phyloP scores from a whole-genome alignment of 2,329 filamentous ascomycete genomes.

The Pyrenochaeta sp. region DNA sequence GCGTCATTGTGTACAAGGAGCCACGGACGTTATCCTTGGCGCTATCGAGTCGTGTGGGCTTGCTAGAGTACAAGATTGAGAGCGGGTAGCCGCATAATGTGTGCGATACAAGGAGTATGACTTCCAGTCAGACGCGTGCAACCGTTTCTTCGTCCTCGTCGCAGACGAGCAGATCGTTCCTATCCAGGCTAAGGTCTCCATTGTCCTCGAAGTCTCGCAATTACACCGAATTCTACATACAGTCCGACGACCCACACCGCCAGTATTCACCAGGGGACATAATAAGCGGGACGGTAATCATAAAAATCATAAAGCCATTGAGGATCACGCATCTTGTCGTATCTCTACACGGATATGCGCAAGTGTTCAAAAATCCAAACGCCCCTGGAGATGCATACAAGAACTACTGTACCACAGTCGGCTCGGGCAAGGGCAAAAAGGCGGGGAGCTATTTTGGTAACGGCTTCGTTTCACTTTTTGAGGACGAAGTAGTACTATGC shows the following conservation, averaged over 20 bases:
- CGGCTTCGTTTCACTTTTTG: conserved; percentile 81
- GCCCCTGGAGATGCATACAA: conserved; percentile 65
- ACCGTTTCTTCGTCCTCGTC: conserved; percentile 40
- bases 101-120: conserved; percentile 49
- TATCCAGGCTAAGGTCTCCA: conserved; percentile 65
- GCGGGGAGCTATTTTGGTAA: conserved; percentile 72
- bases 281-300: conserved; percentile 75
- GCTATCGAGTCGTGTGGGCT: neutral
- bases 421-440: conserved; percentile 63
- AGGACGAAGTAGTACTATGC: conserved; percentile 82
- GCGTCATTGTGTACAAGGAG: neutral
- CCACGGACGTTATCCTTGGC: neutral
- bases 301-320: conserved; percentile 77
- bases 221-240: conserved; percentile 80
- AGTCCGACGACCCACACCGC: conserved; percentile 78
- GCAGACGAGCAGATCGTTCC: conserved; percentile 46
- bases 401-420: conserved; percentile 58
- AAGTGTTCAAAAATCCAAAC: conserved; percentile 77
- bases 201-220: conserved; percentile 67
- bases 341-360: conserved; percentile 78
- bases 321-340: conserved; percentile 83
- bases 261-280: conserved; percentile 79
- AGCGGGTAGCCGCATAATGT: conserved; percentile 51
- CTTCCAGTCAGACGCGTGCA: conserved; percentile 47
- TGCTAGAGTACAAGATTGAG: conserved; percentile 8